phyloP scores from a whole-genome alignment of 192 early-diverging fungal genomes.

The Umbelopsis ramanniana region DNA sequence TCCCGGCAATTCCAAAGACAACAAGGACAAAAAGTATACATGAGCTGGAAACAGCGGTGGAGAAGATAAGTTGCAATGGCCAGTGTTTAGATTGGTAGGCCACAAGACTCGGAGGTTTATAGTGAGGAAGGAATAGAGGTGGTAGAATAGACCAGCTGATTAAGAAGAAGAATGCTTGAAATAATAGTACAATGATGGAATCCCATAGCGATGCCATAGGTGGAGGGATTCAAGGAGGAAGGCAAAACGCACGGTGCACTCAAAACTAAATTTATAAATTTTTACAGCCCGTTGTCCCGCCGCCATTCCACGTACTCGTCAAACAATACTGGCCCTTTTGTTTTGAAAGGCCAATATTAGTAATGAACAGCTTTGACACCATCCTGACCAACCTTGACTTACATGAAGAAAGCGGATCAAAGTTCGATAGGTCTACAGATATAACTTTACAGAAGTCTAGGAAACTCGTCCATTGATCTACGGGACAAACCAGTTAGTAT shows the following conservation, averaged over 20 bases:
- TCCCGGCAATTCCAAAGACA: constrained; percentile 77
- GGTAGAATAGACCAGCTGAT: constrained; percentile 12
- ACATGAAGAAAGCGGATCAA: constrained; percentile 38
- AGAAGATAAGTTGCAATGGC: constrained; percentile 55
- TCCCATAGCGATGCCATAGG: constrained; percentile 15
- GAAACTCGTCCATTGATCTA: constrained; percentile 35
- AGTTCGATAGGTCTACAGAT: constrained; percentile 21
- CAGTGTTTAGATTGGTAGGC: constrained; percentile 7
- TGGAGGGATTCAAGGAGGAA: neutral
- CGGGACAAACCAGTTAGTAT: too few species aligned
- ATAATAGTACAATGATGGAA: constrained; percentile 21
- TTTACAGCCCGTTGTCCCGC: constrained; percentile 9
- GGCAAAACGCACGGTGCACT: neutral
- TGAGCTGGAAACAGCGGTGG: constrained; percentile 76
- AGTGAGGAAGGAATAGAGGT: constrained; percentile 14
- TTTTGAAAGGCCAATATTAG: neutral
- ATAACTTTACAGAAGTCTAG: constrained; percentile 30
- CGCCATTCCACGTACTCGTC: constrained; percentile 39
- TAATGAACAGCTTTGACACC: neutral
- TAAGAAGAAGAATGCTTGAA: constrained; percentile 22
- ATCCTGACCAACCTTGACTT: neutral
- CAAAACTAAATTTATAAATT: too few species aligned
- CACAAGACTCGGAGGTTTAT: constrained; percentile 11
- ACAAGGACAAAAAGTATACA: constrained; percentile 83
- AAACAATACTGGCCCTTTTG: constrained; percentile 32